These are phyloP conservation scores for Ophidiomyces ophidiicola DNA, from an alignment of 2,329 filamentous ascomycete species.

Conservation along the genomic window DNA sequence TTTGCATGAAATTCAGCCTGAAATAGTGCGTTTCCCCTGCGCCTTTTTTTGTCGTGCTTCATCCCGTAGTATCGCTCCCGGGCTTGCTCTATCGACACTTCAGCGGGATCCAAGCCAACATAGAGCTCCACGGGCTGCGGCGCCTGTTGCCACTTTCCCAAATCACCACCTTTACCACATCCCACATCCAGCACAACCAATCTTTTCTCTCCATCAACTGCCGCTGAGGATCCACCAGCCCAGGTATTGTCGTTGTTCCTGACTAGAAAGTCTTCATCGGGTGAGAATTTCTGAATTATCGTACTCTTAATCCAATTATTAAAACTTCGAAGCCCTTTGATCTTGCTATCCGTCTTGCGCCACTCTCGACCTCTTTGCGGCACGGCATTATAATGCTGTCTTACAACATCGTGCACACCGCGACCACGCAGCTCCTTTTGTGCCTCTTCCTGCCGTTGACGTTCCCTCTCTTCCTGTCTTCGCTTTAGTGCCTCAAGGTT, in stretches of 20 bases:
- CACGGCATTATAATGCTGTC: conserved; percentile 90
- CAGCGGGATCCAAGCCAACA: conserved; percentile 84
- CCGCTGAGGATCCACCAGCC: conserved; percentile 28
- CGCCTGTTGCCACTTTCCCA: conserved; percentile 91
- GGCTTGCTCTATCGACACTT: conserved; percentile 84
- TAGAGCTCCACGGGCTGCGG: conserved; percentile 87
- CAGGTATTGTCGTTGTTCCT: conserved; percentile 35
- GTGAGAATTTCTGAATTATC: conserved; percentile 91
- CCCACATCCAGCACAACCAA: conserved; percentile 85
- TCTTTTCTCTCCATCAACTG: conserved; percentile 36
- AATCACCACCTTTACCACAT: conserved; percentile 90
- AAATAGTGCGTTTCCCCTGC: conserved; percentile 51
- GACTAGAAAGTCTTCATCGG: conserved; percentile 59
- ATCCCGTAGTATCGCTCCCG: conserved; percentile 69
- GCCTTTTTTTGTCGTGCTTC: conserved; percentile 41
- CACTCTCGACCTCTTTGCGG: conserved; percentile 88
- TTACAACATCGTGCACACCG: conserved; percentile 71
- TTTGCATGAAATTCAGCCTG: conserved; percentile 81
- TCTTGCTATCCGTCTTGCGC: conserved; percentile 85
- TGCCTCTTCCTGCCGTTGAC: conserved; percentile 30
- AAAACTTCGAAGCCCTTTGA: conserved; percentile 85
- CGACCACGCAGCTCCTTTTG: conserved; percentile 32
- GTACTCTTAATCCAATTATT: conserved; percentile 99
- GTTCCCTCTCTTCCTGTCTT: conserved; percentile 35
- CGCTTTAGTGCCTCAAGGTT: conserved; percentile 31